phyloP scores from a whole-genome alignment of 352 stramenopile genomes.

The Globisporangium splendens region DNA sequence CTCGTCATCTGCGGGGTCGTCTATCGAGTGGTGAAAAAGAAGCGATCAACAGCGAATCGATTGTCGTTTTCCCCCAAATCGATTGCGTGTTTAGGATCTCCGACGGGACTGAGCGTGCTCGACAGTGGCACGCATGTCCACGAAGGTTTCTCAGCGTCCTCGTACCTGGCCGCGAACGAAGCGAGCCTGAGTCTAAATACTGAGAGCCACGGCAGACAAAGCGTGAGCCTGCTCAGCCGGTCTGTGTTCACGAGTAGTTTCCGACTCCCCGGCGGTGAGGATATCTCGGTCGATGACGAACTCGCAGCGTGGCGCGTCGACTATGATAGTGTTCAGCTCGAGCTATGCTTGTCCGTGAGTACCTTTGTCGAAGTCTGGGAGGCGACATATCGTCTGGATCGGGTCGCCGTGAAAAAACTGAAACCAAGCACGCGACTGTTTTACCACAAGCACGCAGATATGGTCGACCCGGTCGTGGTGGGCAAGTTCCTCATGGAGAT shows the following conservation, averaged over 20 bases:
- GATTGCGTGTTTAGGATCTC: conserved; percentile 14
- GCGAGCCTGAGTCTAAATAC: conserved; percentile 1
- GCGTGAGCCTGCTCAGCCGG: conserved; percentile 1
- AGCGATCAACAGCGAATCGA: background rate
- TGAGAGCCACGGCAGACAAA: background rate
- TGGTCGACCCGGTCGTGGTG: conserved; percentile 25
- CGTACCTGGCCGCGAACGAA: background rate
- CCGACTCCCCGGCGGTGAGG: background rate
- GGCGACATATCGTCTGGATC: conserved; percentile 34
- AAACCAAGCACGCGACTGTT: conserved; percentile 21
- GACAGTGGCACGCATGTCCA: conserved; percentile 3
- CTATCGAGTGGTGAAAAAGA: conserved; percentile 6
- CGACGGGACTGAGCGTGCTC: conserved; percentile 1
- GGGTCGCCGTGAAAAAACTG: conserved; percentile 36
- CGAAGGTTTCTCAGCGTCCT: background rate
- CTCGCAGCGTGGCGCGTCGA: conserved; percentile 37
- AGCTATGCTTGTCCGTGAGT: conserved; percentile 20
- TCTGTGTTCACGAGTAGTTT: conserved; percentile 12
- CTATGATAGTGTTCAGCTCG: conserved; percentile 24
- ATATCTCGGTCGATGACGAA: conserved; percentile 35
- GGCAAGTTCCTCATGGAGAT: conserved; percentile 50
- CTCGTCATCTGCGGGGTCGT: conserved; percentile 23
- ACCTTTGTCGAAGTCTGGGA: conserved; percentile 40
- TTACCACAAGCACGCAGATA: conserved; percentile 17
- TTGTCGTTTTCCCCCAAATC: conserved; percentile 5